These are phyloP conservation scores for Coemansia sp. DNA, from an alignment of 192 early-diverging fungal genomes.

Conservation along the genomic window DNA sequence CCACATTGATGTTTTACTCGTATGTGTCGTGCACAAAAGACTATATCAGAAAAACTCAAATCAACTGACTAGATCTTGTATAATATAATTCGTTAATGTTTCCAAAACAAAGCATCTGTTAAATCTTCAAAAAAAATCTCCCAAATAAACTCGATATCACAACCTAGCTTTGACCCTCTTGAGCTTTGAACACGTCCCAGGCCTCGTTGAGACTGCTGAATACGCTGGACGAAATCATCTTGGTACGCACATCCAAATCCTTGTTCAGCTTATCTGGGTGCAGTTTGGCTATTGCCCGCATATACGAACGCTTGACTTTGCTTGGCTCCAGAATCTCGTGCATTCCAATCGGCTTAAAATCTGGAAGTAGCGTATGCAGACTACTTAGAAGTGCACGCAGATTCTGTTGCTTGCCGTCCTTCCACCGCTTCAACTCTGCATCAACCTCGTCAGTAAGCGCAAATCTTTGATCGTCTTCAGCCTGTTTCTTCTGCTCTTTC, in stretches of 20 bases:
- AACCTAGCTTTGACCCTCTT: slow-evolving; percentile 63
- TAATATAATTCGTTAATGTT: too few relatives aligned
- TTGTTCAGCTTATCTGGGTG: slow-evolving; percentile 92
- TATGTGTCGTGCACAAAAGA: too few relatives aligned
- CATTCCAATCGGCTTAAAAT: slow-evolving; percentile 79
- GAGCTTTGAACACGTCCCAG: slow-evolving; percentile 90
- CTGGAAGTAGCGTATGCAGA: slow-evolving; percentile 75
- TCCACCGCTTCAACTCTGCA: slow-evolving; percentile 72
- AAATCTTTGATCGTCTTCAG: slow-evolving; percentile 77
- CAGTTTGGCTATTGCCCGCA: slow-evolving; percentile 87
- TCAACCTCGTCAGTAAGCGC: slow-evolving; percentile 80
- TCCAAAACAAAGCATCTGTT: too few relatives aligned
- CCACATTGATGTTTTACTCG: too few relatives aligned
- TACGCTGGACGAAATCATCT: slow-evolving; percentile 83
- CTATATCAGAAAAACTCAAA: too few relatives aligned
- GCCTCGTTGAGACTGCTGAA: slow-evolving; percentile 90
- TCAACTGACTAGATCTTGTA: too few relatives aligned
- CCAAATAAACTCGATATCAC: not conserved
- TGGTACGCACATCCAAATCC: slow-evolving; percentile 72
- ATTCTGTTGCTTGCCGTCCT: slow-evolving; percentile 86
- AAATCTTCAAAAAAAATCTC: not conserved
- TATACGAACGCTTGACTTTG: slow-evolving; percentile 90
- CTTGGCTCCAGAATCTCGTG: slow-evolving; percentile 80
- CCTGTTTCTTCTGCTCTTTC: slow-evolving; percentile 66
- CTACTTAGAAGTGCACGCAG: slow-evolving; percentile 83